Conservation (phyloP, 2,329 filamentous ascomycete genomes). For the Epicoccum sorghinum region DNA sequence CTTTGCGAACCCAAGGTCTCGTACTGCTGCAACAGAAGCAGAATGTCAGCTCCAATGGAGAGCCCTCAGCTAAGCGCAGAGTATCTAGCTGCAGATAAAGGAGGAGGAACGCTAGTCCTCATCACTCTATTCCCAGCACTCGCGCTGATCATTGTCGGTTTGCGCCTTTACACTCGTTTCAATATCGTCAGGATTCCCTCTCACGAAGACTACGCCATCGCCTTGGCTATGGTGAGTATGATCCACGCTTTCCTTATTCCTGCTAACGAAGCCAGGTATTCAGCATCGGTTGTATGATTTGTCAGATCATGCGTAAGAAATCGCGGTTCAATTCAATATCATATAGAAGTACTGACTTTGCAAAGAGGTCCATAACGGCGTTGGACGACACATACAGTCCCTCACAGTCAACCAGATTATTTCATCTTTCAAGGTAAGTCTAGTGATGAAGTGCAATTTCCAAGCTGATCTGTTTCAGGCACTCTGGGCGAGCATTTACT, state of each 20-base stretch:
- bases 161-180: background rate
- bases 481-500: background rate
- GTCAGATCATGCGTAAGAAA: background rate
- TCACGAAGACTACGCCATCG: background rate
- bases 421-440: background rate
- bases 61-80: background rate
- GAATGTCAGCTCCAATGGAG: background rate
- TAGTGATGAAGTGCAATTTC: background rate
- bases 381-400: background rate
- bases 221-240: background rate
- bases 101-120: background rate
- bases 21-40: background rate
- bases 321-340: too few relatives aligned
- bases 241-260: background rate
- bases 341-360: too few relatives aligned
- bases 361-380: background rate
- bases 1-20: too few relatives aligned
- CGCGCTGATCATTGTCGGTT: background rate
- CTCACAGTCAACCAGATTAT: background rate
- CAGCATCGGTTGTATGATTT: background rate
- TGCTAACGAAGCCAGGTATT: background rate
- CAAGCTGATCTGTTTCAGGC: background rate
- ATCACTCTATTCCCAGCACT: background rate
- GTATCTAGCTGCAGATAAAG: background rate
- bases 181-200: background rate